These are phyloP conservation scores for Podila minutissima DNA, from an alignment of 192 early-diverging fungal genomes.

Conservation along the genomic window DNA sequence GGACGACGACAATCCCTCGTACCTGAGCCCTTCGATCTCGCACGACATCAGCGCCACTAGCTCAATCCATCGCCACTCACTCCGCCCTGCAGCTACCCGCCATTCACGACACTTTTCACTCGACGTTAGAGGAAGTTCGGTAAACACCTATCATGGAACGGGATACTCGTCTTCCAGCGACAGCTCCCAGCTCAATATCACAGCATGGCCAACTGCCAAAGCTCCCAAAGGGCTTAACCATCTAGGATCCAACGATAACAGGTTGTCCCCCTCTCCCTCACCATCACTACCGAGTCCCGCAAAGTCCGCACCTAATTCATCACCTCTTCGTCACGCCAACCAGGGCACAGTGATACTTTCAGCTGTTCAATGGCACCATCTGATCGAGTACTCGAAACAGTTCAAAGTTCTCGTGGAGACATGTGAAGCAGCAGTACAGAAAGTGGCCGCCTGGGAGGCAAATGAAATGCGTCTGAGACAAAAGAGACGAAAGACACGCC, in stretches of 20 bases:
- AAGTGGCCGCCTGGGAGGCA: conserved; percentile 17
- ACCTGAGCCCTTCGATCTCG: conserved; percentile 17
- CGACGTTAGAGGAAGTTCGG: neutral
- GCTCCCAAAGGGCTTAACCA: neutral
- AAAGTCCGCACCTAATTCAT: too few species aligned
- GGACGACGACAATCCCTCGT: neutral
- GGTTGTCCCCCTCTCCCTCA: neutral
- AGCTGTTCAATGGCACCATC: conserved; percentile 10
- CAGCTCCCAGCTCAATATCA: conserved; percentile 8
- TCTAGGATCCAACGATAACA: neutral
- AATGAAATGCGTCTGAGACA: neutral
- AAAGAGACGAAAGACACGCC: neutral
- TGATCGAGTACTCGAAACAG: conserved; percentile 23
- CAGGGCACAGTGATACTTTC: conserved; percentile 5
- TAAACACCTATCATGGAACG: conserved; percentile 5
- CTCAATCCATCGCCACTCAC: conserved; percentile 15
- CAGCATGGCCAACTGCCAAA: conserved; percentile 6
- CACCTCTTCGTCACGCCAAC: neutral
- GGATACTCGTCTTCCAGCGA: neutral
- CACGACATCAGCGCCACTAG: conserved; percentile 15
- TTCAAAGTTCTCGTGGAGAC: conserved; percentile 11
- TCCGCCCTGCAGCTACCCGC: conserved; percentile 1
- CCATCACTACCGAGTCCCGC: neutral
- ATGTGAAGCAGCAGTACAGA: conserved; percentile 10
- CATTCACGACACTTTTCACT: neutral